phyloP scores from a whole-genome alignment of 176 grass and related monocot genomes.

The Oropetium thomaeum region DNA sequence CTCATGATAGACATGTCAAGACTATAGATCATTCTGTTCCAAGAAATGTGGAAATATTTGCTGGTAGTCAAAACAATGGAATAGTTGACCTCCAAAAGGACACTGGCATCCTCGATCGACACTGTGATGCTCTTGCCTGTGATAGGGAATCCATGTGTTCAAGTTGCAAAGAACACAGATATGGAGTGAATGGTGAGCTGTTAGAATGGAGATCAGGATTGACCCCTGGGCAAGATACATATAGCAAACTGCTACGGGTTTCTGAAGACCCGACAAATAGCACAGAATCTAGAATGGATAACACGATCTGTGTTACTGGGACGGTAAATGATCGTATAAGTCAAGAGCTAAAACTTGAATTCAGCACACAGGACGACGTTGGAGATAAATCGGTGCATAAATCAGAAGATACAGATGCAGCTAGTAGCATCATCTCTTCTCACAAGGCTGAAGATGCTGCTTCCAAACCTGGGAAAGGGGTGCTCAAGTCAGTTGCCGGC shows the following conservation, averaged over 20 bases:
- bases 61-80: not conserved
- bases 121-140: not conserved
- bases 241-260: slow-evolving; percentile 1
- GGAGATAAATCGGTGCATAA: slow-evolving; percentile 4
- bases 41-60: slow-evolving; percentile 3
- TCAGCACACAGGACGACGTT: not conserved
- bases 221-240: slow-evolving; percentile 1
- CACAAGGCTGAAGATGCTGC: slow-evolving; percentile 15
- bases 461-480: slow-evolving; percentile 38
- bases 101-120: slow-evolving; percentile 1
- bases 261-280: slow-evolving; percentile 8
- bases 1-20: not conserved
- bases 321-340: not conserved
- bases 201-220: slow-evolving; percentile 14
- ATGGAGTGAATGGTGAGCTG: not conserved
- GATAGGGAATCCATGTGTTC: slow-evolving; percentile 44
- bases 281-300: not conserved
- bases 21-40: not conserved
- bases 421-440: not conserved
- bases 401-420: slow-evolving; percentile 14
- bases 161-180: slow-evolving; percentile 20
- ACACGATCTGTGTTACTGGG: not conserved
- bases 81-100: slow-evolving; percentile 16
- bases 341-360: slow-evolving; percentile 18
- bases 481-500: slow-evolving; percentile 58